These are phyloP conservation scores for Phytophthora agathidicida DNA, from an alignment of 352 stramenopile species.

Conservation along the genomic window DNA sequence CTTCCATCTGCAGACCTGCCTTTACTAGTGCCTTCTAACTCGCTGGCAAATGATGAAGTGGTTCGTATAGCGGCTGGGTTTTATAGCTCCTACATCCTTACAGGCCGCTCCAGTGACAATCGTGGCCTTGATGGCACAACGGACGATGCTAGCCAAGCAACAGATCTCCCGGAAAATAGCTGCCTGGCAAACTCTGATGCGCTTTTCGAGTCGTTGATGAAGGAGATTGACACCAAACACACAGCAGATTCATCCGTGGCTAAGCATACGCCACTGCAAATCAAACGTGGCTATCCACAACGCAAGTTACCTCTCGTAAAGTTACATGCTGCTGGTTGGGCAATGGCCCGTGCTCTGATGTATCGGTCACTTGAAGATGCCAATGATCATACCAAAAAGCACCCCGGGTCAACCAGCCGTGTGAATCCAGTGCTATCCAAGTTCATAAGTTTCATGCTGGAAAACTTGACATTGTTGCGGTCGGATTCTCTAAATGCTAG, in stretches of 20 bases:
- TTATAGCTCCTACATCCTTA: constrained; percentile 91
- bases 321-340: constrained; percentile 78
- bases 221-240: constrained; percentile 78
- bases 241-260: background rate
- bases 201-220: constrained; percentile 88
- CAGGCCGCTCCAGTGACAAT: constrained; percentile 58
- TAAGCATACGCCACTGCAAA: constrained; percentile 41
- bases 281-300: constrained; percentile 52
- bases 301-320: constrained; percentile 77
- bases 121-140: constrained; percentile 32
- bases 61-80: constrained; percentile 83
- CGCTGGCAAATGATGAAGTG: constrained; percentile 82
- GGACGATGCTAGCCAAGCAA: constrained; percentile 51
- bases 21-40: constrained; percentile 76
- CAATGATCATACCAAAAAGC: constrained; percentile 11
- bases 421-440: constrained; percentile 61
- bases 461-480: constrained; percentile 57
- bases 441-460: constrained; percentile 67
- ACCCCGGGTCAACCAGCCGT: constrained; percentile 3
- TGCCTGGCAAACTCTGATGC: constrained; percentile 66
- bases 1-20: constrained; percentile 83
- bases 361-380: constrained; percentile 69
- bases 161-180: constrained; percentile 68
- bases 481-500: constrained; percentile 1
- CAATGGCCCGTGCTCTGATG: constrained; percentile 78